phyloP scores from a whole-genome alignment of 176 grass and related monocot genomes.

The Zea mays region DNA sequence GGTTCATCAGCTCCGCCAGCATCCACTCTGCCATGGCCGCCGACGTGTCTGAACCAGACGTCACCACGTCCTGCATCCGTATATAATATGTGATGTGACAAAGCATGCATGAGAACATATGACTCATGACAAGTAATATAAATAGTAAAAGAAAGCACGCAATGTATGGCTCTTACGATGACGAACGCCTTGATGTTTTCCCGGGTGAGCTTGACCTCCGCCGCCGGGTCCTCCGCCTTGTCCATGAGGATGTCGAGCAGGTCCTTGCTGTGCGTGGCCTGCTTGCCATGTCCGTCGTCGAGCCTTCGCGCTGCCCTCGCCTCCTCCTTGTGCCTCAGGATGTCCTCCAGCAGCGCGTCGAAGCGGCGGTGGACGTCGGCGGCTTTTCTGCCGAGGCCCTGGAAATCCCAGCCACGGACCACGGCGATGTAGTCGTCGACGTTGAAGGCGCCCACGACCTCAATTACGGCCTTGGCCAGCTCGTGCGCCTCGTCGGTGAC shows the following conservation, averaged over 20 bases:
- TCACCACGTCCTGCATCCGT: conserved; percentile 54
- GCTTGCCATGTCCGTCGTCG: rapidly evolving
- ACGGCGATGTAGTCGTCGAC: conserved; percentile 55
- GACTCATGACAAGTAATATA: no score
- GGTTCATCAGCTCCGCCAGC: conserved; percentile 66
- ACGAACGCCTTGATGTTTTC: conserved; percentile 75
- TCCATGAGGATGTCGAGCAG: conserved; percentile 74
- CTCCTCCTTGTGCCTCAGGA: conserved; percentile 57
- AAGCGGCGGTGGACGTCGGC: conserved; percentile 53
- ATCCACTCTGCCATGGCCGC: conserved; percentile 69
- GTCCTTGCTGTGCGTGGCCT: conserved; percentile 38
- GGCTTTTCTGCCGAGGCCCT: conserved; percentile 57
- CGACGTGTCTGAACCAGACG: conserved; percentile 46
- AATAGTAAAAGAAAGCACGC: no score
- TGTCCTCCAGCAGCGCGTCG: conserved; percentile 62
- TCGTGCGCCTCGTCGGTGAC: conserved; percentile 48
- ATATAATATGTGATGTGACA: background rate
- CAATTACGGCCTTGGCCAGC: conserved; percentile 55
- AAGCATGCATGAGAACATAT: no score
- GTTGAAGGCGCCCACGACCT: conserved; percentile 67
- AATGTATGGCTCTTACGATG: conserved; percentile 38
- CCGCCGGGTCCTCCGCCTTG: conserved; percentile 42
- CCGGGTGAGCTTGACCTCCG: conserved; percentile 64
- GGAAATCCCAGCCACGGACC: conserved; percentile 58
- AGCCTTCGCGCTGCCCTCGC: background rate